Conservation (phyloP, 2,329 filamentous ascomycete species). For the Pseudogymnoascus sp. region DNA sequence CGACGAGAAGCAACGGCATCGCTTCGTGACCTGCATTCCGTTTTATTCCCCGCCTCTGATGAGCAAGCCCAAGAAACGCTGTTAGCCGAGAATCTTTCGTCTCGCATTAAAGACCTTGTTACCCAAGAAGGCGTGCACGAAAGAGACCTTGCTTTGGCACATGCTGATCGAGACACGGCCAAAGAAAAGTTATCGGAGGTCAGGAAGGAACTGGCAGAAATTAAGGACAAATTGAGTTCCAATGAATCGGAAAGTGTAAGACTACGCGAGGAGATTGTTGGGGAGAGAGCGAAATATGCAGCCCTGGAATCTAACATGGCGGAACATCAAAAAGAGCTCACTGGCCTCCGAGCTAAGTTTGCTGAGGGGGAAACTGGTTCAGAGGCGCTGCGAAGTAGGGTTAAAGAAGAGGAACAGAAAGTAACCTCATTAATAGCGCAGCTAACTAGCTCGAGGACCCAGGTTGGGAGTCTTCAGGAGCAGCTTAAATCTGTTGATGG, state of each 20-base stretch:
- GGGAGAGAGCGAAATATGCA: conserved; percentile 45
- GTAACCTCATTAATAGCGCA: conserved; percentile 60
- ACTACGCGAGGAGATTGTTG: conserved; percentile 45
- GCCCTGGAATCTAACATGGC: conserved; percentile 49
- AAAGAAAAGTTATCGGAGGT: conserved; percentile 47
- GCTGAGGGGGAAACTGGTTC: conserved; percentile 78
- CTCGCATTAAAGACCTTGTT: conserved; percentile 48
- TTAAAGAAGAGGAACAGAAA: conserved; percentile 68
- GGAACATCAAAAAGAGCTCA: conserved; percentile 62
- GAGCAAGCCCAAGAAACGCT: conserved; percentile 48
- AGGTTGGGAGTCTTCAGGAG: conserved; percentile 66
- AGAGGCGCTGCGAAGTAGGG: conserved; percentile 63
- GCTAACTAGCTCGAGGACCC: conserved; percentile 66
- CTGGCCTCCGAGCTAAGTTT: conserved; percentile 60
- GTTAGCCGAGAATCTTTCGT: conserved; percentile 52
- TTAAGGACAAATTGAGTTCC: conserved; percentile 43
- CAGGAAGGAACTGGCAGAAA: conserved; percentile 46
- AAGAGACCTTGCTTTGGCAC: conserved; percentile 50
- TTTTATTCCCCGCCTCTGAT: conserved; percentile 45
- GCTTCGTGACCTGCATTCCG: conserved; percentile 50
- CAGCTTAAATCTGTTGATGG: conserved; percentile 63
- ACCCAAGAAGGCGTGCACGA: conserved; percentile 53
- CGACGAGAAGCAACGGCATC: conserved; percentile 44
- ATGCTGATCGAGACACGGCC: conserved; percentile 54
- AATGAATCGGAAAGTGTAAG: conserved; percentile 45